Base-by-base conservation (phyloP, 768 basidiomycete species). In the Xanthoconium purpureum region DNA sequence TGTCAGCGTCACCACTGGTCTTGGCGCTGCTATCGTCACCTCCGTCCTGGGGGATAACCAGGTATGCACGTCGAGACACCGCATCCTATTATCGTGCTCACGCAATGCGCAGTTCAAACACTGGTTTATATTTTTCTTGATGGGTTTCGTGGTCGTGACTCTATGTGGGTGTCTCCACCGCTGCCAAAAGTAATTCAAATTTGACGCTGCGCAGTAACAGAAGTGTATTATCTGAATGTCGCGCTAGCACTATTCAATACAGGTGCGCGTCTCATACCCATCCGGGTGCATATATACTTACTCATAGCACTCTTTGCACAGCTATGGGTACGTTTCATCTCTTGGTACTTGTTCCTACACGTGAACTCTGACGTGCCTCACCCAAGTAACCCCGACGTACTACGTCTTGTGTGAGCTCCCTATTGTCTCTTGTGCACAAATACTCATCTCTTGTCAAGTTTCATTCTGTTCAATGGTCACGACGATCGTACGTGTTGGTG, bases 171-270 rank as follows among this genome's bases (percentile, higher is more conserved):
- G 6, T 58, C 51, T 51, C 32, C 56, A 33, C 18, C 14, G 8
- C 37, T 17, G 6, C 42, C 6, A 17, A 36, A 40, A 1, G 9
- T n/a, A 47, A 12, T 47, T 7, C 39, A 30, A 18, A 17, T 5
- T 33, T 69, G 48, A 67, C 45, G 17, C 46, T 40, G 14, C 44
- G 17, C 54, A 90, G 88, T 94, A 54, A 86, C 87, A 55, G 96
- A 98, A 71, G 91, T 98, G 65, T 95, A 91, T 73, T 98, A 93
- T 74, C 80, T 98, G 57, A 98, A 97, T 73, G 87, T 94, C 57
- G 97, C 97, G 17, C 84, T 99, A 57, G 97, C 94, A 55, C 76
- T 98, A 36, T 98, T 94, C 79, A 96, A 97, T 74, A 91, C 90
- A 52, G 89, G 88, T 87, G 59, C 59, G 84, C 63, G 62, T 37